These are phyloP conservation scores for Boletus holoroseus DNA, from an alignment of 1,284 basidiomycete genomes.

Conservation along the genomic window DNA sequence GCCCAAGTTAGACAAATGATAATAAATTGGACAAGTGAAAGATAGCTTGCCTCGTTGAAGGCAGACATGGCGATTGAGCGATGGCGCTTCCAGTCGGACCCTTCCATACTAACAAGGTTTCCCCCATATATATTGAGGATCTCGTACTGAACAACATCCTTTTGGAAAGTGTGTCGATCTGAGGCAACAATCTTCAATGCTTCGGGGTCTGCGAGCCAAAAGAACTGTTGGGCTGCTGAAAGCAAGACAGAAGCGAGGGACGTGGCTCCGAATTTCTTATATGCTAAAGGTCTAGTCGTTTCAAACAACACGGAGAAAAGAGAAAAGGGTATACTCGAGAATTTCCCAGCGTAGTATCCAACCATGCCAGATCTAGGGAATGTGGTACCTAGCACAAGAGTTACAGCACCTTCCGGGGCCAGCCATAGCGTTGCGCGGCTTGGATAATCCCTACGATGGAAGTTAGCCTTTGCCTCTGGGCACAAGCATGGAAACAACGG, in stretches of 20 bases:
- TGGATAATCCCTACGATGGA: slow-evolving; percentile 18
- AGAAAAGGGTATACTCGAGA: slow-evolving; percentile 29
- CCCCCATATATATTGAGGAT: slow-evolving; percentile 21
- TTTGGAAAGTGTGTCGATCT: slow-evolving; percentile 35
- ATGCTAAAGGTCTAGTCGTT: slow-evolving; percentile 25
- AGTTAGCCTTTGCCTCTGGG: background rate
- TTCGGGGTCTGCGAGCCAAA: slow-evolving; percentile 42
- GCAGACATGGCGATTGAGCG: slow-evolving; percentile 26
- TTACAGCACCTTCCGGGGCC: slow-evolving; percentile 29
- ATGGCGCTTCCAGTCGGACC: slow-evolving; percentile 26
- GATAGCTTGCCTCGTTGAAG: slow-evolving; percentile 24
- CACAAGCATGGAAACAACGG: background rate
- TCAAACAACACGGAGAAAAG: background rate
- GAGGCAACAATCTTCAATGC: slow-evolving; percentile 34
- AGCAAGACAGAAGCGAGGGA: slow-evolving; percentile 34
- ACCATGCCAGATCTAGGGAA: slow-evolving; percentile 35
- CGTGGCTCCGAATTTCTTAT: slow-evolving; percentile 36
- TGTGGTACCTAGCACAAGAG: slow-evolving; percentile 25
- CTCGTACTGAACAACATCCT: slow-evolving; percentile 29
- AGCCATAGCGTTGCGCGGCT: slow-evolving; percentile 28
- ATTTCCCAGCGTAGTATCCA: slow-evolving; percentile 33
- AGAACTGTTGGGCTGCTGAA: slow-evolving; percentile 25
- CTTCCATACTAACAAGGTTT: slow-evolving; percentile 23
- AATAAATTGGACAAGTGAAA: background rate
- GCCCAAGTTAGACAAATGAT: background rate